A percentile compares a stretch with the other conserved stretches of the same genome.
phyloP scores from a whole-genome alignment of 805 yeast genomes.

The Diddensiella santjacobensis region DNA sequence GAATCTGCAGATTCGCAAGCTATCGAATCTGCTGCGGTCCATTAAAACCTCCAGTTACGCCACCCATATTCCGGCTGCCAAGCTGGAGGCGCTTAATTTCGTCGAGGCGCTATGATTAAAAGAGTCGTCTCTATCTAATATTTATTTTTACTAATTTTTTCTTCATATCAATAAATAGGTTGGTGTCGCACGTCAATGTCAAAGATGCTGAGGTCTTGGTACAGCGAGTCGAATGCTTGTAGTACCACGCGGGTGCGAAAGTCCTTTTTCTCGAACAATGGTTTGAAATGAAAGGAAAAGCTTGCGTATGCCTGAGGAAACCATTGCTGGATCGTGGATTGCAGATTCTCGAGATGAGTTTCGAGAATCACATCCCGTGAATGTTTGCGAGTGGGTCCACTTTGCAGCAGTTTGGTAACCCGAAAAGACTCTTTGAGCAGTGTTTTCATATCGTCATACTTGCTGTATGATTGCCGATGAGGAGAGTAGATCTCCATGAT shows the following conservation, averaged over 20 bases:
- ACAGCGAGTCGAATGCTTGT: neutral
- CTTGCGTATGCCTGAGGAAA: neutral
- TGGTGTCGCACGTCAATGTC: neutral
- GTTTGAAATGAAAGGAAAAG: neutral
- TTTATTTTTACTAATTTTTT: neutral
- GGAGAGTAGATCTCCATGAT: neutral
- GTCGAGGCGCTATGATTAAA: neutral
- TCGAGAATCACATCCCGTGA: constrained; percentile 1
- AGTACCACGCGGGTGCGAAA: neutral
- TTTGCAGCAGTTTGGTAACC: neutral
- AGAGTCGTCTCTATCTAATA: neutral
- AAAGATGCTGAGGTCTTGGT: neutral
- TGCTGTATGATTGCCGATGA: neutral
- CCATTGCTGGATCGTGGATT: neutral
- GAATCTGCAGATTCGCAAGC: constrained; percentile 25
- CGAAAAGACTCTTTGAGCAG: neutral
- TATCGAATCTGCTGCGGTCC: constrained; percentile 23
- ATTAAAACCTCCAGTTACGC: constrained; percentile 27
- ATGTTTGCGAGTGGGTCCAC: neutral
- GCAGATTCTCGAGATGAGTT: constrained; percentile 1
- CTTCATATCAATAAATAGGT: neutral
- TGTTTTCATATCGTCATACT: neutral
- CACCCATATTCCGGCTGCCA: constrained; percentile 20
- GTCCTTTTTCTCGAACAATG: neutral
- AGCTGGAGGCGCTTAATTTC: constrained; percentile 16